Base-by-base conservation (phyloP, 2,329 filamentous ascomycete genomes). In the Aspergillus sp. region DNA sequence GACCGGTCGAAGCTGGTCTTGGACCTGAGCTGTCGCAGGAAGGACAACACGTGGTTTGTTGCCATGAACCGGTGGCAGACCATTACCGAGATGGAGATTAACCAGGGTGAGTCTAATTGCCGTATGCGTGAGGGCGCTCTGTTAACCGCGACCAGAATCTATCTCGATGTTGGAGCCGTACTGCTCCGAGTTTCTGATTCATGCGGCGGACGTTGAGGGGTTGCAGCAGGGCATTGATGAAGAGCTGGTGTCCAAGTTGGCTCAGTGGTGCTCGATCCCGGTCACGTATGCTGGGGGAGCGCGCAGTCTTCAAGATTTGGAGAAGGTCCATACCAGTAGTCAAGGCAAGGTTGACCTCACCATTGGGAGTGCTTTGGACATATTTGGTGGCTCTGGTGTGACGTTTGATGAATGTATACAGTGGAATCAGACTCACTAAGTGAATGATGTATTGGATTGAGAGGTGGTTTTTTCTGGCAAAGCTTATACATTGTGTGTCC, bases 31-130 rank as follows among this genome's bases (percentile, higher is more conserved):
- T 99, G 94, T 69, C 85, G 94, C 47, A 81, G 86, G 53, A 86
- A 85, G 54, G 88, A 81, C 35, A 79, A 86, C 51, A 86, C 78
- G 36, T 99, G 94, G 94, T 91, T 89, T 65, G 94, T 99, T n/a
- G 93, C 94, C 50, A 99, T 95, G 87, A 90, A 99, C 73, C 95
- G 95, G 72, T 99, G 94, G 94, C 94, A 97, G 79, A 96, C 90
- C 1, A 87, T 97, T 51, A 97, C 94, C 1, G 90, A 96, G 65
- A 95, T 96, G 85, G 90, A 96, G 69, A 85, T 99, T 59, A 93
- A 87, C 58, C 79, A 89, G 79, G 89, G 93, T 92, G 74, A 51
- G 73, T 19, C 9, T 32, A 40, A 13, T 19, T 41, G 22, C 16
- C n/a, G 11, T 44, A 6, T 22, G 47, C 30, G 14, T 20, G 5